Conservation (phyloP, 495 filamentous ascomycete species). For the Hypoxylon lenormandii region DNA sequence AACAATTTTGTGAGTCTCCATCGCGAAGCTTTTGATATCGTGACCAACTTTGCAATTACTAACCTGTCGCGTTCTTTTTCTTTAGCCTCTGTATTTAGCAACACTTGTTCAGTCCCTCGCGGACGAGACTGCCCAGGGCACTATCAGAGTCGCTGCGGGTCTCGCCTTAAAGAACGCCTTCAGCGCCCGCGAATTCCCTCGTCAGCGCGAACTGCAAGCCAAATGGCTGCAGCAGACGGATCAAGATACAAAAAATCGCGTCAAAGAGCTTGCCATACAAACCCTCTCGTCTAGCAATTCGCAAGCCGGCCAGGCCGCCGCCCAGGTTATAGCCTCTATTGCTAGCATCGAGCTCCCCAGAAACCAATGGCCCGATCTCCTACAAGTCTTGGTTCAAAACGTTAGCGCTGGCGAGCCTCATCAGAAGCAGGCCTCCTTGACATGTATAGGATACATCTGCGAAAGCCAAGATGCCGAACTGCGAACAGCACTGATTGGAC, state of each 20-base stretch:
- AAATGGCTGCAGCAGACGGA: slow-evolving; percentile 89
- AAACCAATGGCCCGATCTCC: slow-evolving; percentile 94
- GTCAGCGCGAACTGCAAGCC: slow-evolving; percentile 85
- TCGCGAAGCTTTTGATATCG: slow-evolving; percentile 16
- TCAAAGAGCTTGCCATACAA: slow-evolving; percentile 88
- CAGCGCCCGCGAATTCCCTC: slow-evolving; percentile 85
- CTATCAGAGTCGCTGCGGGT: slow-evolving; percentile 91
- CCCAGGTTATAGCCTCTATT: slow-evolving; percentile 94
- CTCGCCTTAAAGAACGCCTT: slow-evolving; percentile 97
- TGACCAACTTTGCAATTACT: slow-evolving; percentile 40
- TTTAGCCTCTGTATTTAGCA: slow-evolving; percentile 85
- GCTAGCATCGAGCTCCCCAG: slow-evolving; percentile 93
- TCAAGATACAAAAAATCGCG: slow-evolving; percentile 78
- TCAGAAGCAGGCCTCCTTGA: slow-evolving; percentile 92
- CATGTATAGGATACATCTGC: slow-evolving; percentile 96
- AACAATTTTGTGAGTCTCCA: slow-evolving; percentile 86
- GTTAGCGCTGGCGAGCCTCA: slow-evolving; percentile 85
- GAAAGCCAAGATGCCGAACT: slow-evolving; percentile 91
- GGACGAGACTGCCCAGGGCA: slow-evolving; percentile 83
- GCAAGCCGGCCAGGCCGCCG: slow-evolving; percentile 86
- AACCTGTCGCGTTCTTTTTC: slow-evolving; percentile 27
- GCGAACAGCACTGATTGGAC: slow-evolving; percentile 78
- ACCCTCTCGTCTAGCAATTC: slow-evolving; percentile 80
- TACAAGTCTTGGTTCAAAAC: slow-evolving; percentile 86
- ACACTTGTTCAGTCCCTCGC: slow-evolving; percentile 92